A percentile compares a stretch with the other conserved stretches of the same genome.
phyloP scores from a whole-genome alignment of 495 filamentous ascomycete genomes.

The Talaromyces thailandensis region DNA sequence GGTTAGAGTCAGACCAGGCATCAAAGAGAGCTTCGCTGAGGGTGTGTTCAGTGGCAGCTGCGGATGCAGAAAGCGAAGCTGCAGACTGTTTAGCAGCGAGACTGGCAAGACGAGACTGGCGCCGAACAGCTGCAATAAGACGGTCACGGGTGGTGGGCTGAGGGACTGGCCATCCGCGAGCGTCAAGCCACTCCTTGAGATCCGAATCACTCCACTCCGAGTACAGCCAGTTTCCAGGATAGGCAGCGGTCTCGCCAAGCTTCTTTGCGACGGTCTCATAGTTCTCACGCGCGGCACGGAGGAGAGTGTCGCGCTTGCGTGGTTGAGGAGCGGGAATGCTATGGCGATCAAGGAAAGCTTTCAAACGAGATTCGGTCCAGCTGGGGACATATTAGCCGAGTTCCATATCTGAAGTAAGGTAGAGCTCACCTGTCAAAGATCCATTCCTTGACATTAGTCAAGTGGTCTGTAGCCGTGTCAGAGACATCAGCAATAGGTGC shows the following conservation, averaged over 20 bases:
- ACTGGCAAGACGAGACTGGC: constrained; percentile 75
- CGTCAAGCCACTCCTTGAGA: constrained; percentile 78
- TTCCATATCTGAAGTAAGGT: not conserved
- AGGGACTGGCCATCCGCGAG: constrained; percentile 78
- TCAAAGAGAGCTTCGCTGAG: constrained; percentile 79
- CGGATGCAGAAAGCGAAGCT: constrained; percentile 55
- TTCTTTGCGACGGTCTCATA: constrained; percentile 80
- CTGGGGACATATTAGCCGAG: constrained; percentile 24
- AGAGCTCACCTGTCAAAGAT: constrained; percentile 78
- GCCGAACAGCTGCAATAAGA: constrained; percentile 80
- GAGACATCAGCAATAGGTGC: constrained; percentile 64
- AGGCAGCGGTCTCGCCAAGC: constrained; percentile 65
- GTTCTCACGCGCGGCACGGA: constrained; percentile 68
- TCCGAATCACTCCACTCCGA: constrained; percentile 75
- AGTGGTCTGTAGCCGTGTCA: constrained; percentile 61
- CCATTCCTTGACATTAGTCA: constrained; percentile 73
- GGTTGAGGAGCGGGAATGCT: constrained; percentile 74
- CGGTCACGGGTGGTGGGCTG: constrained; percentile 81
- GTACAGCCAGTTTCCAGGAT: constrained; percentile 97
- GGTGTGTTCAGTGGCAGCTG: constrained; percentile 56
- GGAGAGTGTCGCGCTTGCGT: constrained; percentile 71
- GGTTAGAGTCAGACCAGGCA: constrained; percentile 73
- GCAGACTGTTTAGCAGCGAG: constrained; percentile 50
- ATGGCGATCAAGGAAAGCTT: constrained; percentile 85
- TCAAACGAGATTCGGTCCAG: constrained; percentile 79